A percentile compares a stretch with the other conserved stretches of the same genome.
Conservation (phyloP, 331 rosid genomes). For the Malus hybrid region DNA sequence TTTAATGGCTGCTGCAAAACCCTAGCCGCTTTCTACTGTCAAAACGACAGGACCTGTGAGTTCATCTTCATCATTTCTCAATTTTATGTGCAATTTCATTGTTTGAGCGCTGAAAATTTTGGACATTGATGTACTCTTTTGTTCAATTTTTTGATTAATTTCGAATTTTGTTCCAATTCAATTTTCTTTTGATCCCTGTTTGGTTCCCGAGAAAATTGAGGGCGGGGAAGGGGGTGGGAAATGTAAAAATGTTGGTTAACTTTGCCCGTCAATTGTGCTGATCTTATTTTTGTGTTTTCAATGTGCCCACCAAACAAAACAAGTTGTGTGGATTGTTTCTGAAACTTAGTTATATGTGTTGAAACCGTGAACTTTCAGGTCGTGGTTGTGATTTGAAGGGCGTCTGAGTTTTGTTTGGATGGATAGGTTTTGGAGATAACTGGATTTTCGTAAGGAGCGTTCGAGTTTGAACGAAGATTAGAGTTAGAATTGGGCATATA, state of each 20-base stretch:
- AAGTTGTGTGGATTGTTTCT: neutral
- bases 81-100: neutral
- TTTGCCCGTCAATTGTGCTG: neutral
- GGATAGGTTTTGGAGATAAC: slow-evolving; percentile 4
- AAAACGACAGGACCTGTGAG: slow-evolving; percentile 23
- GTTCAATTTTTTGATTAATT: neutral
- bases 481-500: slow-evolving; percentile 28
- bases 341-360: slow-evolving; percentile 1
- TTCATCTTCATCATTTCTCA: neutral
- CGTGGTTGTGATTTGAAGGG: neutral
- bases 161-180: neutral
- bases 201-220: slow-evolving; percentile 2
- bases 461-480: slow-evolving; percentile 13
- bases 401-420: slow-evolving; percentile 7
- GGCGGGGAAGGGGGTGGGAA: neutral
- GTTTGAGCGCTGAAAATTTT: neutral
- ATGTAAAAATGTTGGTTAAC: neutral
- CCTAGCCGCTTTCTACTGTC: slow-evolving; percentile 42
- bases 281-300: slow-evolving; percentile 1
- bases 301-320: neutral
- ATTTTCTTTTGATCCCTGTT: slow-evolving; percentile 1
- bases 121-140: neutral
- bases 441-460: neutral
- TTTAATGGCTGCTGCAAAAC: slow-evolving; percentile 46
- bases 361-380: slow-evolving; percentile 20